These are phyloP conservation scores for Aspergillus pseudonomiae DNA, from an alignment of 2,329 filamentous ascomycete genomes.

Conservation along the genomic window DNA sequence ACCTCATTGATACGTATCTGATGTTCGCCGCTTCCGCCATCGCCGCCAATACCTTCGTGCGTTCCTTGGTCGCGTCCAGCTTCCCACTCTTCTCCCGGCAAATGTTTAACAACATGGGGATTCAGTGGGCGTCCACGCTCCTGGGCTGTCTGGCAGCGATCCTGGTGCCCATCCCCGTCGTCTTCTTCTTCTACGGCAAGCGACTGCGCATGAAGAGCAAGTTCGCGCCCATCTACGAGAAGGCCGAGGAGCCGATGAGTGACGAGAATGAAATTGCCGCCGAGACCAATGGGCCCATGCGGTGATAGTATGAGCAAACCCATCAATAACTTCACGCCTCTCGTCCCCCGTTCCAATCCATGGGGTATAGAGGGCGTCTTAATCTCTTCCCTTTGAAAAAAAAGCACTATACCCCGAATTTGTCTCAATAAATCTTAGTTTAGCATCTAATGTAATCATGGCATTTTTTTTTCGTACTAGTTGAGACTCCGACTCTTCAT, in stretches of 20 bases:
- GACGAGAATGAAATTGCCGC: not conserved
- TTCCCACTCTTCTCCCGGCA: constrained; percentile 44
- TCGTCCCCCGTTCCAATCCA: not conserved
- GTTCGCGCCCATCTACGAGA: constrained; percentile 13
- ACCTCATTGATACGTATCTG: constrained; percentile 62
- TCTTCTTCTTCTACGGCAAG: constrained; percentile 34
- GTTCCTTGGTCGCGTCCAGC: constrained; percentile 36
- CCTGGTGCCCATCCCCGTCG: constrained; percentile 41
- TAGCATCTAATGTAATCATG: not conserved
- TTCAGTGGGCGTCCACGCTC: constrained; percentile 44
- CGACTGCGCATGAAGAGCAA: constrained; percentile 22
- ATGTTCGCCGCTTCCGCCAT: constrained; percentile 57
- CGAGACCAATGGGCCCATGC: not conserved
- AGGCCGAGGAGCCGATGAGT: constrained; percentile 2
- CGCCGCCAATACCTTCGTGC: constrained; percentile 57
- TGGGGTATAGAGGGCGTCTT: not conserved
- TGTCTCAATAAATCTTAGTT: not conserved
- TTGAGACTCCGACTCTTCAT: not conserved
- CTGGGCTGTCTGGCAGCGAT: constrained; percentile 39
- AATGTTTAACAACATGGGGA: constrained; percentile 42
- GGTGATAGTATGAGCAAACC: not conserved
- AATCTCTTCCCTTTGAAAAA: not conserved
- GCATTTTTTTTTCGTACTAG: not conserved
- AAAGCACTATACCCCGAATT: not conserved
- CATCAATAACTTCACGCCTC: not conserved